These are phyloP conservation scores for Chaetomium cochliodes DNA, from an alignment of 495 filamentous ascomycete species.

Conservation along the genomic window DNA sequence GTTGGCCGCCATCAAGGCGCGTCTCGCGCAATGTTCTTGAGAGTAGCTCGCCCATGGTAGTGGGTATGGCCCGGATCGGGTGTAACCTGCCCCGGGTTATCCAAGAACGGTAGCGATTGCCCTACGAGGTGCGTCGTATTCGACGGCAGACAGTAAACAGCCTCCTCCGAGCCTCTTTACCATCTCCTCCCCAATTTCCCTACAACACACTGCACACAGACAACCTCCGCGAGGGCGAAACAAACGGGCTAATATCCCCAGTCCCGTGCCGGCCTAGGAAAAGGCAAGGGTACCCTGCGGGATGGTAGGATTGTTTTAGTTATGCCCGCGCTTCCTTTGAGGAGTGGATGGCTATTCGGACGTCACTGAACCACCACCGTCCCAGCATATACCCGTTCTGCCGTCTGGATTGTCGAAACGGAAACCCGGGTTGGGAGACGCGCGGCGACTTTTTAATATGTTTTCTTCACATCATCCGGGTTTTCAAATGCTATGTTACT, in stretches of 20 bases:
- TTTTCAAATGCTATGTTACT: neutral
- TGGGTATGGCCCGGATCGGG: neutral
- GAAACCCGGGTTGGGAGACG: neutral
- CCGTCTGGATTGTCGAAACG: neutral
- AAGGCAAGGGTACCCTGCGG: neutral
- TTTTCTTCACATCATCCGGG: neutral
- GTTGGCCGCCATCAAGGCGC: neutral
- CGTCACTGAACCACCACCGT: neutral
- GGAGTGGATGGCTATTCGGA: neutral
- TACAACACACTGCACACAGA: too few species aligned
- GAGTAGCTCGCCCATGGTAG: neutral
- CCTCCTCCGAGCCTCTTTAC: neutral
- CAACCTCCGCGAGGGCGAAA: too few species aligned
- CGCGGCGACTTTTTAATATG: neutral
- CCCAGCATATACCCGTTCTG: constrained; percentile 4
- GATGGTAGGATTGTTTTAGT: too few species aligned
- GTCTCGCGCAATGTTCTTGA: neutral
- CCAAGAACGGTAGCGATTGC: neutral
- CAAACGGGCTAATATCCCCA: too few species aligned
- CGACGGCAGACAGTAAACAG: neutral
- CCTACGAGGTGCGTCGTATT: too few species aligned
- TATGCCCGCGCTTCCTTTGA: too few species aligned
- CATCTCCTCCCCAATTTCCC: too few species aligned
- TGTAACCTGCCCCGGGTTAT: neutral
- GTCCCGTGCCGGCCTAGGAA: too few species aligned